Conservation (phyloP, 306 rosid genomes). For the Luffa acutangula region DNA sequence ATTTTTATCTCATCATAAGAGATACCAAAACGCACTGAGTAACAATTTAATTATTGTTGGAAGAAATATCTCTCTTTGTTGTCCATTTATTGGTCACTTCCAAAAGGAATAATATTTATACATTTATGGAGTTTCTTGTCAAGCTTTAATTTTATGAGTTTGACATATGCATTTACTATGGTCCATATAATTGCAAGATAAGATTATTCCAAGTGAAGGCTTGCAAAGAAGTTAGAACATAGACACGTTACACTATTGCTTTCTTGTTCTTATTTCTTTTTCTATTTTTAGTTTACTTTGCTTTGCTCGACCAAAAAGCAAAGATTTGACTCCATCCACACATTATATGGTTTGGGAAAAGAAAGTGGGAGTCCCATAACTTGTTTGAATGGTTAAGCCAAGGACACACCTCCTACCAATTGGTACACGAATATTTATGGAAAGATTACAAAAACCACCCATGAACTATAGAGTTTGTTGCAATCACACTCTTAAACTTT, state of each 20-base stretch:
- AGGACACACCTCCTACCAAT: background rate
- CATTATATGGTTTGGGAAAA: background rate
- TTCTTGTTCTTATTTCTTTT: background rate
- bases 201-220: background rate
- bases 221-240: background rate
- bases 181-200: background rate
- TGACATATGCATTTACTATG: background rate
- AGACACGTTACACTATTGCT: background rate
- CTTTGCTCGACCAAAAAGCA: background rate
- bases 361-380: background rate
- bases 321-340: background rate
- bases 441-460: too few relatives aligned
- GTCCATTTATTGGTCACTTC: background rate
- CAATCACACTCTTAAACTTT: too few relatives aligned
- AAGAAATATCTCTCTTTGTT: background rate
- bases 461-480: too few relatives aligned
- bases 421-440: background rate
- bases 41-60: background rate
- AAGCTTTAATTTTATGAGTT: background rate
- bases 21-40: background rate
- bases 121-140: background rate
- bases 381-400: background rate
- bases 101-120: background rate
- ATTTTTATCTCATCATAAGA: background rate
- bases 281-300: background rate